These are phyloP conservation scores for Annulohypoxylon maeteangense DNA, from an alignment of 495 filamentous ascomycete species.

Conservation along the genomic window DNA sequence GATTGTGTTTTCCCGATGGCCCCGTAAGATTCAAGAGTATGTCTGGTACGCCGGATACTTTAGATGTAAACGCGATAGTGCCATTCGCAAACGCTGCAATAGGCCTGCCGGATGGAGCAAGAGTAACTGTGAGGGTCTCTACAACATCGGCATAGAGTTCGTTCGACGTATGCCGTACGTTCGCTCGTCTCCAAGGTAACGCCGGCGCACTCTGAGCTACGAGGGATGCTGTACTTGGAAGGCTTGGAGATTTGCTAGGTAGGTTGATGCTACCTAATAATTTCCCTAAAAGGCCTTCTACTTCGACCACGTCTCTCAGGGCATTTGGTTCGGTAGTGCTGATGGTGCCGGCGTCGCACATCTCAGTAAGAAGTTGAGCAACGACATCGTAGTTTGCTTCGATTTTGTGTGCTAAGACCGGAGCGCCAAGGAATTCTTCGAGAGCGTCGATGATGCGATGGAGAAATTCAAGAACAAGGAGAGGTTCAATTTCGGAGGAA, in stretches of 20 bases:
- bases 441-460: slow-evolving; percentile 92
- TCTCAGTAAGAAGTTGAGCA: slow-evolving; percentile 91
- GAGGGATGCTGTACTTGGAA: slow-evolving; percentile 46
- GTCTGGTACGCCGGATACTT: slow-evolving; percentile 94
- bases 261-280: slow-evolving; percentile 88
- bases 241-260: slow-evolving; percentile 58
- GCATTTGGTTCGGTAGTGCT: slow-evolving; percentile 94
- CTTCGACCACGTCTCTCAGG: slow-evolving; percentile 88
- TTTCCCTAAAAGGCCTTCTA: slow-evolving; percentile 89
- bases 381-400: slow-evolving; percentile 93
- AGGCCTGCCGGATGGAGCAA: slow-evolving; percentile 88
- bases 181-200: slow-evolving; percentile 86
- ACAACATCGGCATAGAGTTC: slow-evolving; percentile 97
- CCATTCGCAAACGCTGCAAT: slow-evolving; percentile 89
- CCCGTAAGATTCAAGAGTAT: slow-evolving; percentile 81
- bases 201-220: slow-evolving; percentile 57
- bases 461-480: slow-evolving; percentile 96
- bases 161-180: slow-evolving; percentile 95
- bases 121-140: slow-evolving; percentile 84
- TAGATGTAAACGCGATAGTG: slow-evolving; percentile 93
- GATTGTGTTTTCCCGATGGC: slow-evolving; percentile 77
- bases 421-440: slow-evolving; percentile 94
- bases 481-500: slow-evolving; percentile 85
- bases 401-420: slow-evolving; percentile 84
- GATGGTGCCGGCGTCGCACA: slow-evolving; percentile 94